Conservation (phyloP, 1,139 yeast genomes). For the Barnettozyma hawaiiensis region DNA sequence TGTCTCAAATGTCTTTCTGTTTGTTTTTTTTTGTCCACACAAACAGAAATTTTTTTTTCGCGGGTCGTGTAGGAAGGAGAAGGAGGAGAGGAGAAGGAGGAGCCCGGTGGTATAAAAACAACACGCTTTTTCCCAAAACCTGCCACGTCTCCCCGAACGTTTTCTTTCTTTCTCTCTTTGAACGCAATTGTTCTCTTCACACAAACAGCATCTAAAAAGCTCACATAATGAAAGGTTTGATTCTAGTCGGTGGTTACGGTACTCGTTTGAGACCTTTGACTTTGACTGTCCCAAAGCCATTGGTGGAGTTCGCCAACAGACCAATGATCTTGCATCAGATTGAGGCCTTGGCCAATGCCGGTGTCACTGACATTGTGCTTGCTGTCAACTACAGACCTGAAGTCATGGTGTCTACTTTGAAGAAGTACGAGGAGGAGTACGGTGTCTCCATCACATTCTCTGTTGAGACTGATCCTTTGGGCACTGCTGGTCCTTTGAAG, state of each 20-base stretch:
- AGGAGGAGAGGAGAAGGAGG: too few species aligned
- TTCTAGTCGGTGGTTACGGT: slow-evolving; percentile 99
- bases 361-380: slow-evolving; percentile 96
- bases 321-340: slow-evolving; percentile 97
- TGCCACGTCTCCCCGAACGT: not conserved
- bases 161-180: slow-evolving; percentile 8
- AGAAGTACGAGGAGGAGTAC: slow-evolving; percentile 90
- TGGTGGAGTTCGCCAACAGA: slow-evolving; percentile 97
- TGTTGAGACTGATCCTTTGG: slow-evolving; percentile 98
- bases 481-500: slow-evolving; percentile 98
- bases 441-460: slow-evolving; percentile 95
- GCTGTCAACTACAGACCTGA: slow-evolving; percentile 99
- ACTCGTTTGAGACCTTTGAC: slow-evolving; percentile 99
- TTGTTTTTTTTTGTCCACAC: not conserved
- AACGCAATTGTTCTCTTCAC: slow-evolving; percentile 9
- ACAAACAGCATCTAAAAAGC: slow-evolving; percentile 7
- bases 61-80: too few species aligned
- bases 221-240: slow-evolving; percentile 82
- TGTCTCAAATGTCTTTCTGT: not conserved
- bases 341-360: slow-evolving; percentile 96
- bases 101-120: slow-evolving; percentile 9
- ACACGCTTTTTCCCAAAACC: slow-evolving; percentile 3
- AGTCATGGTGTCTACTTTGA: slow-evolving; percentile 93
- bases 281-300: slow-evolving; percentile 93
- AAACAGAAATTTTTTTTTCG: not conserved